Evolutionary conservation across 202 grass and related monocot species (phyloP).

Genomic region (Musa balbisiana): DNA sequence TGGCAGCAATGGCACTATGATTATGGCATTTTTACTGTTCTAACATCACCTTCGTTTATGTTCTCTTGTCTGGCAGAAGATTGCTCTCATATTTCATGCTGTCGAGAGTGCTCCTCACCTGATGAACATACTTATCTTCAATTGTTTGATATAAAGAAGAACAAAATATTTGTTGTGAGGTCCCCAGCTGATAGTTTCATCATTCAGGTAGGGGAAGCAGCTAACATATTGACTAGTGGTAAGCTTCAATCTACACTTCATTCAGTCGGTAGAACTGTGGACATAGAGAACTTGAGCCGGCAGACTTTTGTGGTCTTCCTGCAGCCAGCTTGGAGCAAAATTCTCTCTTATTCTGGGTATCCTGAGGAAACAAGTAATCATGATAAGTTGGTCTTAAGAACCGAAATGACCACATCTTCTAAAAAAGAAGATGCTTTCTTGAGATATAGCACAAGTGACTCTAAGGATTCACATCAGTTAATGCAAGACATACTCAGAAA

Average conservation of each 20-base stretch:
- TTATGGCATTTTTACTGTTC: conserved; percentile 68
- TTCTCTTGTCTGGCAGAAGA: conserved; percentile 25
- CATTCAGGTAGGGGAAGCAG: conserved; percentile 78
- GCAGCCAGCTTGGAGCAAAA: conserved; percentile 78
- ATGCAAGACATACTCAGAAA: conserved; percentile 49
- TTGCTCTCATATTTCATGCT: conserved; percentile 11
- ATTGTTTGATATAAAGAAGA: conserved; percentile 41
- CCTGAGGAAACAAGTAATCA: conserved; percentile 26
- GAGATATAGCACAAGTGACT: background rate
- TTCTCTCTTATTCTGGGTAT: conserved; percentile 29
- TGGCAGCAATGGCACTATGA: conserved; percentile 99
- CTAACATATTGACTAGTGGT: conserved; percentile 61
- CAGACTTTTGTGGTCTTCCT: conserved; percentile 86
- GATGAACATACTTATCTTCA: conserved; percentile 58
- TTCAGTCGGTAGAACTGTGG: conserved; percentile 50
- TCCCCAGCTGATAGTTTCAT: conserved; percentile 63
- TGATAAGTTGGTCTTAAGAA: conserved; percentile 2
- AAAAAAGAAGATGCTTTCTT: background rate
- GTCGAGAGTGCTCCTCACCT: conserved; percentile 35
- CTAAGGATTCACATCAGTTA: conserved; percentile 18
- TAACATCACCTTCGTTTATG: conserved; percentile 68
- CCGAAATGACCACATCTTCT: background rate
- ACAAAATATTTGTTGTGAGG: conserved; percentile 54
- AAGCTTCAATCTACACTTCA: conserved; percentile 73
- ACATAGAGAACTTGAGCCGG: conserved; percentile 43